Percentiles rank a stretch among this genome's conserved stretches.
phyloP scores from a whole-genome alignment of 768 basidiomycete species.

The Boletus coccyginus region DNA sequence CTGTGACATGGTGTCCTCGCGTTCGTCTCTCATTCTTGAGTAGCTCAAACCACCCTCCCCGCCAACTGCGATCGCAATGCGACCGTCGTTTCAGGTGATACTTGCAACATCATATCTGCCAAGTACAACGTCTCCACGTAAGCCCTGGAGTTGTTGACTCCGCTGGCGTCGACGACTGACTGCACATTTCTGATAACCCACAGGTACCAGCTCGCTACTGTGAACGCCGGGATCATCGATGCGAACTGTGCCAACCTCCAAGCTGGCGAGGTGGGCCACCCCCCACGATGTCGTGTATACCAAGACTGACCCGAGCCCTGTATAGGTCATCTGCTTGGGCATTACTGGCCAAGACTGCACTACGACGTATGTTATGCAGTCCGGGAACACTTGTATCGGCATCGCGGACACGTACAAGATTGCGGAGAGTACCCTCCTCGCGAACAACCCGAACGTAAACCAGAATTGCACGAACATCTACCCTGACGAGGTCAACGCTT shows the following conservation, averaged over 20 bases:
- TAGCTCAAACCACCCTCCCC: slow-evolving; percentile 44
- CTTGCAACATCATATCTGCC: slow-evolving; percentile 66
- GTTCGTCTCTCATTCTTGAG: slow-evolving; percentile 20
- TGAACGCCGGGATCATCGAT: slow-evolving; percentile 49
- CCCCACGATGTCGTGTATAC: not conserved
- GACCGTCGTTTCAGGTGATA: slow-evolving; percentile 55
- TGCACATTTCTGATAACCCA: not conserved
- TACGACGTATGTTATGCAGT: slow-evolving; percentile 43
- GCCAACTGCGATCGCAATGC: slow-evolving; percentile 56
- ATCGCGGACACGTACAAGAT: slow-evolving; percentile 44
- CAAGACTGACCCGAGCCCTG: not conserved
- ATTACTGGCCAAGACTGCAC: slow-evolving; percentile 53
- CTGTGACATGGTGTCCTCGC: not conserved
- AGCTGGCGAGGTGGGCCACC: slow-evolving; percentile 42
- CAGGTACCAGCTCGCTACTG: slow-evolving; percentile 58
- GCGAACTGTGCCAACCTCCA: slow-evolving; percentile 54
- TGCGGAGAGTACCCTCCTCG: slow-evolving; percentile 42
- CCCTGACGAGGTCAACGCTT: slow-evolving; percentile 48
- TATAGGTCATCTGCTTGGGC: slow-evolving; percentile 55
- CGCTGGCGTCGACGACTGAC: not conserved
- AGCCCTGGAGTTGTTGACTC: slow-evolving; percentile 19
- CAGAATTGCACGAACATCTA: slow-evolving; percentile 52
- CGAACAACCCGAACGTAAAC: slow-evolving; percentile 68
- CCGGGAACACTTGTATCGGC: slow-evolving; percentile 49
- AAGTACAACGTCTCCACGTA: slow-evolving; percentile 61